Base-by-base conservation (phyloP, 805 yeast genomes). In the Ogataea minuta region DNA sequence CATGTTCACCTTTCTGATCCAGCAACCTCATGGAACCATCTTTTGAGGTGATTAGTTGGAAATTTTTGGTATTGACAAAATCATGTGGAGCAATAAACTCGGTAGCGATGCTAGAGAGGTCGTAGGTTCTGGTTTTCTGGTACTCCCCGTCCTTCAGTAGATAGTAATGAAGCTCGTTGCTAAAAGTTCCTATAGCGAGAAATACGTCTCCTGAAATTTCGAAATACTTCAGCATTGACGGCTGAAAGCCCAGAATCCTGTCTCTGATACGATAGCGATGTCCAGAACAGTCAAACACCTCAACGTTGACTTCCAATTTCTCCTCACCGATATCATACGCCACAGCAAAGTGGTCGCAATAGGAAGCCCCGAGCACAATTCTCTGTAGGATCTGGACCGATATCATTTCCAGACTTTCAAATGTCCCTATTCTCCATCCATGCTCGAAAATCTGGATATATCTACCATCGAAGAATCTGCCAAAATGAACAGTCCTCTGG, bases 361-460 rank as follows among this genome's bases (percentile, higher is more conserved):
- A 10, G 6, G 44, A 32, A 8, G 46, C 34, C 2, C 56, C 54
- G 21, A 53, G 28, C 1, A 39, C 38, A 12, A 56, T 51, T 4
- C 23, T 41, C 28, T 34, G 40, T 3, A 54, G 49, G n/a, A 50
- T 33, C 1, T 28, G 25, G 13, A 32, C 40, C 13, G 15, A 9
- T 4, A n/a, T 19, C n/a, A 51, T 17, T 1, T 39, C 39, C 8
- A 28, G 16, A 9, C 38, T 20, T 2, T 38, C 30, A 30, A 52
- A 48, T 11, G 31, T 31, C 3, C 59, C 58, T 4, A 52, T 39
- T 36, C 57, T 44, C 59, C 56, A 52, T 0, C 53, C 49, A 17
- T 41, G 28, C 27, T 46, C 51, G 11, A 45, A 21, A 15, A 57
- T 41, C 31, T 56, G 62, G 6, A 56, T 36, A 23, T 39, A 54